These are phyloP conservation scores for Zelopaecilomyces penicillatus DNA, from an alignment of 2,329 filamentous ascomycete genomes.

Conservation along the genomic window DNA sequence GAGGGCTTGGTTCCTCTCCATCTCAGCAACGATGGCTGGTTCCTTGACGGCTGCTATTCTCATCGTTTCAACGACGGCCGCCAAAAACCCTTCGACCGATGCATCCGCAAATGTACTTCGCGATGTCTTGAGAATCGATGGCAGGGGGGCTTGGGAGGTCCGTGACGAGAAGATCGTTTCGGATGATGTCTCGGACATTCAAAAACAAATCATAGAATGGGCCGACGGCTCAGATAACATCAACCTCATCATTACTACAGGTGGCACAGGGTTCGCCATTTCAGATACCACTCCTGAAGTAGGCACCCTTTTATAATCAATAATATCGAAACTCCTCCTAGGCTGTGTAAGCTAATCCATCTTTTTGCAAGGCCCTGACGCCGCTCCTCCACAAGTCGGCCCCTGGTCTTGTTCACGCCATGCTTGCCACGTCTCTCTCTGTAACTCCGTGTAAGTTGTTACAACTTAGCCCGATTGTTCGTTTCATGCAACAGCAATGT, in stretches of 20 bases:
- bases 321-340: no score
- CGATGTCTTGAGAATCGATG: slow-evolving; percentile 59
- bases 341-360: not conserved
- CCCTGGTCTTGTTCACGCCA: slow-evolving; percentile 86
- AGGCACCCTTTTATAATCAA: slow-evolving; percentile 6
- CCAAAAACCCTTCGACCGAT: slow-evolving; percentile 70
- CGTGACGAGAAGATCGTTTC: slow-evolving; percentile 65
- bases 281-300: slow-evolving; percentile 87
- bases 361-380: slow-evolving; percentile 54
- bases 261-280: slow-evolving; percentile 85
- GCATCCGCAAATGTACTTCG: slow-evolving; percentile 59
- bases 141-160: slow-evolving; percentile 63
- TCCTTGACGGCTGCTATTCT: slow-evolving; percentile 68
- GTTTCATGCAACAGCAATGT: slow-evolving; percentile 16
- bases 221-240: slow-evolving; percentile 54
- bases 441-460: slow-evolving; percentile 78
- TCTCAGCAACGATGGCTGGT: slow-evolving; percentile 3
- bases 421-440: slow-evolving; percentile 75
- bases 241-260: slow-evolving; percentile 80
- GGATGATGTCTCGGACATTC: slow-evolving; percentile 68
- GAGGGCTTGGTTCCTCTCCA: no score
- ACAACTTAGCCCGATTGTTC: not conserved
- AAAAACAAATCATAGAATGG: slow-evolving; percentile 64
- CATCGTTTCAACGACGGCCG: slow-evolving; percentile 85
- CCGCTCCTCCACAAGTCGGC: slow-evolving; percentile 77